Base-by-base conservation (phyloP, 768 basidiomycete genomes). In the Podaxis sp. region DNA sequence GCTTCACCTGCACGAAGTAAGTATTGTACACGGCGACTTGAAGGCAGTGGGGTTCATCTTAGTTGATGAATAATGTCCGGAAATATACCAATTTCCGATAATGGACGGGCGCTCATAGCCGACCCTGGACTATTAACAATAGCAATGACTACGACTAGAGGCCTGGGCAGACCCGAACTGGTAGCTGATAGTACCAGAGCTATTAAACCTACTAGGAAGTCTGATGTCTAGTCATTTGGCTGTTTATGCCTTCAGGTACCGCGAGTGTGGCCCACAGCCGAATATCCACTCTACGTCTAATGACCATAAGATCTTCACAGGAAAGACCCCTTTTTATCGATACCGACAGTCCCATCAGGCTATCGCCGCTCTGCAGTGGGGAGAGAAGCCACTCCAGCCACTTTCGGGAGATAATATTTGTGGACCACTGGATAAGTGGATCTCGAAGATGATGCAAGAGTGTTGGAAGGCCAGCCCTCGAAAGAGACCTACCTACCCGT, bases 21-120 rank as follows among this genome's bases (percentile, higher is more conserved):
- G 36, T 1, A 40, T 61, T 4, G 35, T 56, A 16, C 61, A 61
- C 28, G 55, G 61, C 4, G 55, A 56, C 23, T 36, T 57, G 10
- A 61, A 61, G 42, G 32, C 28, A 11, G 54, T 25, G 25, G 25
- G 25, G 21, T 25, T 25, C 25, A 25, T 25, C 25, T 25, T 25
- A 25, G 25, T 25, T 25, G 25, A 25, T 25, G 25, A 25, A 11
- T 5, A 25, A 11, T 5, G 25, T 32, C 4, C 16, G 16, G 37
- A 36, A 57, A 57, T 36, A 13, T 57, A 9, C 13, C 50, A 7
- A 18, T 57, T 7, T 57, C 56, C 13, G 46, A 47, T 2, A 3
- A 47, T 23, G 46, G 5, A 47, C 46, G 9, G 16, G 46, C 46
- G 21, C 46, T 47, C 3, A 0, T 47, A 10, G 21, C 46, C 5